Evolutionary conservation across 2,329 filamentous ascomycete genomes (phyloP).

Genomic region (Ascocoryne sarcoides): DNA sequence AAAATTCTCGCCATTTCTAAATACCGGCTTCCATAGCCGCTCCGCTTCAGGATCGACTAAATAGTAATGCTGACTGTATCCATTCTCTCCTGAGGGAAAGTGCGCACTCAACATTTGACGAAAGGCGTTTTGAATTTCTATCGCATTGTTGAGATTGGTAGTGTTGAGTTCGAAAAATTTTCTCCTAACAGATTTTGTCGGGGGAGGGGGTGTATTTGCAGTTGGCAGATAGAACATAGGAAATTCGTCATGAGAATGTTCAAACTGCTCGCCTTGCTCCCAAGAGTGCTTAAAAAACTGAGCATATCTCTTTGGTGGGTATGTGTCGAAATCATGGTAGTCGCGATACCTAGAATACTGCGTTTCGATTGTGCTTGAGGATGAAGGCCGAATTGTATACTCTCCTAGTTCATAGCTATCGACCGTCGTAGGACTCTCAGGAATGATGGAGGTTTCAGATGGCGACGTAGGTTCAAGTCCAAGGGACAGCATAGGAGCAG

Average conservation of each 20-base stretch:
- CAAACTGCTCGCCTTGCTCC: background rate
- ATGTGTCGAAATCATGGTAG: background rate
- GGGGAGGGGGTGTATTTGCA: slow-evolving; percentile 1
- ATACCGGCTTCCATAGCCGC: slow-evolving; percentile 27
- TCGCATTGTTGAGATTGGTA: slow-evolving; percentile 28
- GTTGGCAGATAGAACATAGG: slow-evolving; percentile 4
- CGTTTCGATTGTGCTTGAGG: background rate
- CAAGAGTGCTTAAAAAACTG: background rate
- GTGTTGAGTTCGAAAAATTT: slow-evolving; percentile 19
- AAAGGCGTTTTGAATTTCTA: slow-evolving; percentile 48
- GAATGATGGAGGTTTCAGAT: background rate
- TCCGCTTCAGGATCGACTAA: slow-evolving; percentile 40
- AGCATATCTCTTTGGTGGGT: background rate
- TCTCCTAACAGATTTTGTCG: slow-evolving; percentile 2
- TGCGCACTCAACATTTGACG: slow-evolving; percentile 42
- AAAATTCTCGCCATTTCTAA: slow-evolving; percentile 18
- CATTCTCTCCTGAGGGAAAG: slow-evolving; percentile 40
- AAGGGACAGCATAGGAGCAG: slow-evolving; percentile 7
- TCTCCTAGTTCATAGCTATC: background rate
- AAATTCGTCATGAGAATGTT: background rate
- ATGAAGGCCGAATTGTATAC: background rate
- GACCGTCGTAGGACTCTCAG: background rate
- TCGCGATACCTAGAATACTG: background rate
- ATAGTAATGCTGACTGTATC: slow-evolving; percentile 41
- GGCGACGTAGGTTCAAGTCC: background rate